Evolutionary conservation across 208 protist genomes (phyloP), one percentile per base, ranked within the genome.

Genomic region (Trypanosoma platydactyli): DNA sequence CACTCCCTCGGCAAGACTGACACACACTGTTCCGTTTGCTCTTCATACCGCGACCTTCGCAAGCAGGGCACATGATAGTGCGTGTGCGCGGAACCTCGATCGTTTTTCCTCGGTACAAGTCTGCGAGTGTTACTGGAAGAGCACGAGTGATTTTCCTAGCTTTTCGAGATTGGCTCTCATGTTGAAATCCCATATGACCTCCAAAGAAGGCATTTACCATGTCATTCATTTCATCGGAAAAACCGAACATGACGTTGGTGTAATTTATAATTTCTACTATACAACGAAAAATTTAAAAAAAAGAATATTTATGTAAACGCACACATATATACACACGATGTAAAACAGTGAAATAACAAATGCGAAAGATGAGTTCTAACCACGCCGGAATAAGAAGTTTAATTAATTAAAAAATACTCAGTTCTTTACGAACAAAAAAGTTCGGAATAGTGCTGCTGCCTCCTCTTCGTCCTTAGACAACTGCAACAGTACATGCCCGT

Each of bases 1-100:
- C 98, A 18, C 71, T 81, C 1, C 98, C 98, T n/a, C 92, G 55
- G 77, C 98, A 99, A 22, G 54, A 58, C 5, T 67, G 57, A 73
- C 97, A 99, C 5, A 46, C 76, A 22, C 56, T 75, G 5, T 71
- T 70, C 40, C 54, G 62, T 16, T 60, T 60, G 18, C 56, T 50
- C 44, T 82, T 89, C 12, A 71, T 64, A 11, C 91, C 91, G 25
- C 68, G 59, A 6, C 91, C 88, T 4, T 79, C 64, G 79, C 93
- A 97, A 13, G 42, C 60, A 5, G 50, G 13, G 67, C 95, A 98
- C 33, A 84, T 38, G 11, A 84, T 59, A 0, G 55, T 80, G 20
- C 80, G 74, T 49, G 54, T 49, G 15, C 75, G 76, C 20, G 74
- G 55, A 40, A 94, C 1, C 54, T 77, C 52, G 41, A 89, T 59